phyloP scores from a whole-genome alignment of 2,329 filamentous ascomycete genomes.

The Drechslerella coelobrocha region DNA sequence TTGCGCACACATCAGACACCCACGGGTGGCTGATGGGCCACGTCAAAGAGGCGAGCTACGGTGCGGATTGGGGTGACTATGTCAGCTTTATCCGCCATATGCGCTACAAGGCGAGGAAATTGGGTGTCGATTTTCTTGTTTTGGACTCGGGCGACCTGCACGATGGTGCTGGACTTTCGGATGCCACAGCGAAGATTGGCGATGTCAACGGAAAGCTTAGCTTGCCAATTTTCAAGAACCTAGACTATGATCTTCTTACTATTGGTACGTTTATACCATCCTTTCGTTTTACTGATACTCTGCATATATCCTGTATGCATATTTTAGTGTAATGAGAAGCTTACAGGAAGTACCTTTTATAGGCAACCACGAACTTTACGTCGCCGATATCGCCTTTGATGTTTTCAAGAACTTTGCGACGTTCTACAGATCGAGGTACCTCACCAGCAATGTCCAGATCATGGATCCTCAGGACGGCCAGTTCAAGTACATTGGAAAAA shows the following conservation, averaged over 20 bases:
- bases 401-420: conserved; percentile 67
- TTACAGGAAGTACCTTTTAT: background rate
- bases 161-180: conserved; percentile 69
- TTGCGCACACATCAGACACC: conserved; percentile 49
- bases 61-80: conserved; percentile 97
- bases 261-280: conserved; percentile 57
- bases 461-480: conserved; percentile 74
- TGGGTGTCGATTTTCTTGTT: conserved; percentile 85
- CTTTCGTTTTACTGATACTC: background rate
- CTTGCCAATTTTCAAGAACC: conserved; percentile 61
- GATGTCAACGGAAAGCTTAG: conserved; percentile 55
- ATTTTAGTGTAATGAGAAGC: too few species aligned
- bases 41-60: conserved; percentile 90
- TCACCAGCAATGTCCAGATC: conserved; percentile 93
- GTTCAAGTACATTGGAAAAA: conserved; percentile 77
- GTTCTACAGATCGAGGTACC: conserved; percentile 66
- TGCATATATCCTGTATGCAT: too few species aligned
- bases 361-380: conserved; percentile 71
- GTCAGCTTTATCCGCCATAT: conserved; percentile 88
- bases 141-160: conserved; percentile 80
- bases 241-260: conserved; percentile 65
- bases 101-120: conserved; percentile 75
- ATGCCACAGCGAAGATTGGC: conserved; percentile 61
- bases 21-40: conserved; percentile 86
- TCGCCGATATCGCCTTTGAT: conserved; percentile 68